Base-by-base conservation (phyloP, 192 early-diverging fungal genomes). In the Backusella tuberculispora region DNA sequence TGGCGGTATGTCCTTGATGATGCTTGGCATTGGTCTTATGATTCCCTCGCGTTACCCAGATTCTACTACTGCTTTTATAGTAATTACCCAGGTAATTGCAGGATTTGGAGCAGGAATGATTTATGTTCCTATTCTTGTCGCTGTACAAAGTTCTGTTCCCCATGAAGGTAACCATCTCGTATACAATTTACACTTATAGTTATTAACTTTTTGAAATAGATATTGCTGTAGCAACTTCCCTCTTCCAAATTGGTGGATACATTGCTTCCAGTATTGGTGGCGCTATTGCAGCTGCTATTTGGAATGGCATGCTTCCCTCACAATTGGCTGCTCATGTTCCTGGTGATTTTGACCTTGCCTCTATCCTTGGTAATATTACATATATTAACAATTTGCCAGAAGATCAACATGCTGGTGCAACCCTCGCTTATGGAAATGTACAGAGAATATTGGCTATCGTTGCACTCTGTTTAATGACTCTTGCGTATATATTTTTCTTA, bases 1-100 rank as follows among this genome's bases (percentile, higher is more conserved):
- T 68, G 66, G 12, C 17, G 74, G 74, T 43, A 66, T 75, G 34
- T 65, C 42, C 12, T 9, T 75, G 6, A 29, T 43, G 37, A 48
- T 75, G 29, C 47, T 75, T 9, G 74, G 74, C 53, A 66, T 75
- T 19, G 74, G 65, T 42, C 48, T 75, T 21, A 75, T 75, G 74
- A 75, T 75, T 6, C 74, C 65, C n/a, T 66, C 74, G 42, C 74
- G 74, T 56, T 44, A 48, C 24, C 64, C 74, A 19, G 19, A 34
- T 5, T 66, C 64, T 17, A 38, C 65, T 1, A 66, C 37, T 50
- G 74, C 38, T 56, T 66, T 67, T 9, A 43, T 75, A 40, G 65
- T 69, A 13, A 50, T 66, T 46, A 67, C 64, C 46, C 74, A 75
- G 34, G 26, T 75, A n/a, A 66, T 75, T 68, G 64, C 65, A 53